Conservation (phyloP, 2,329 filamentous ascomycete genomes). For the Exophiala alcalophila region DNA sequence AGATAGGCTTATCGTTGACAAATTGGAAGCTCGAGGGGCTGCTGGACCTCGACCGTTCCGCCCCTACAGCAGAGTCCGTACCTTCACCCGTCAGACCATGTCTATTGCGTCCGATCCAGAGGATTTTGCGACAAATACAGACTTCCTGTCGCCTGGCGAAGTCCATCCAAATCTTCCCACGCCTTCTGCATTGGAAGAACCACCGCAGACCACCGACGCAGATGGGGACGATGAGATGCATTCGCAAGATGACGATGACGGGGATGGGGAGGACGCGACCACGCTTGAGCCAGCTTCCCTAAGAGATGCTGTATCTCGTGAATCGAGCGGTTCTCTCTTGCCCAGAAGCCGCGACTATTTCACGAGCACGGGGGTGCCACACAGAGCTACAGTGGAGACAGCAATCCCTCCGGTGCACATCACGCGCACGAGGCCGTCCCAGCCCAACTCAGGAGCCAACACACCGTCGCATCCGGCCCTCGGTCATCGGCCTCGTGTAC, state of each 20-base stretch:
- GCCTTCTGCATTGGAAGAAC: constrained; percentile 35
- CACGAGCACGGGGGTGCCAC: constrained; percentile 1
- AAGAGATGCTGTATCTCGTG: not conserved
- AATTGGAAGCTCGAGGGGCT: constrained; percentile 54
- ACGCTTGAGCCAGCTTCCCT: constrained; percentile 12
- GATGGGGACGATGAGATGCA: constrained; percentile 89
- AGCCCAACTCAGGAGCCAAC: constrained; percentile 1
- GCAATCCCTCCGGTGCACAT: not conserved
- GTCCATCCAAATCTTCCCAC: constrained; percentile 41
- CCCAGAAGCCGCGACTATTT: constrained; percentile 13
- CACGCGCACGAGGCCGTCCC: not conserved
- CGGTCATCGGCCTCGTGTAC: constrained; percentile 42
- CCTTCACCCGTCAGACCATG: constrained; percentile 51
- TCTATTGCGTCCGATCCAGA: constrained; percentile 60
- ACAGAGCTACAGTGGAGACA: not conserved
- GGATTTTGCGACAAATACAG: constrained; percentile 40
- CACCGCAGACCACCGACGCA: constrained; percentile 67
- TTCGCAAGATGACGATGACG: constrained; percentile 70
- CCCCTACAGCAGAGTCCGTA: constrained; percentile 34
- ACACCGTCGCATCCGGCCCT: constrained; percentile 10
- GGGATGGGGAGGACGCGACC: constrained; percentile 42
- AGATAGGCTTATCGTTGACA: constrained; percentile 57
- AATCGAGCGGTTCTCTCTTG: not conserved
- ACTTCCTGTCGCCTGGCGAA: constrained; percentile 36
- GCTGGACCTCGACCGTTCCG: constrained; percentile 49